phyloP scores from a whole-genome alignment of 176 grass and related monocot species.

The Pontederia paniculata region DNA sequence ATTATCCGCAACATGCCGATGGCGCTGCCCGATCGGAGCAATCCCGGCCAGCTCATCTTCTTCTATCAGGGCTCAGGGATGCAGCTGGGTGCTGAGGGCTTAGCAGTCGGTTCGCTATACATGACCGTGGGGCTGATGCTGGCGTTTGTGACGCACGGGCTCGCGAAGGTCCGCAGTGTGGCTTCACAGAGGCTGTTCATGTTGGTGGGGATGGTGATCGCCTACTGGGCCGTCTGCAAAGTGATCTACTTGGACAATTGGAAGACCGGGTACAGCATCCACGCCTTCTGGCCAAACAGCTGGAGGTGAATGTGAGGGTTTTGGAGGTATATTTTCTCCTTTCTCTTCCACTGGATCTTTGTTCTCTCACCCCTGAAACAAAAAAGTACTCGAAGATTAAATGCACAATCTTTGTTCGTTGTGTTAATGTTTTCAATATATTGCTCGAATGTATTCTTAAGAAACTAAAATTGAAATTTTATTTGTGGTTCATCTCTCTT shows the following conservation, averaged over 20 bases:
- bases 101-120: slow-evolving; percentile 74
- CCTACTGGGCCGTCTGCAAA: slow-evolving; percentile 78
- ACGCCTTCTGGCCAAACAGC: slow-evolving; percentile 84
- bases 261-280: slow-evolving; percentile 95
- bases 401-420: too few relatives aligned
- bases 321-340: too few relatives aligned
- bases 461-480: too few relatives aligned
- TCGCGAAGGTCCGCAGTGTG: slow-evolving; percentile 43
- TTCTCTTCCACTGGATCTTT: too few relatives aligned
- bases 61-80: slow-evolving; percentile 92
- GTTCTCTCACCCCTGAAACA: too few relatives aligned
- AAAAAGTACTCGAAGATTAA: too few relatives aligned
- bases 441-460: too few relatives aligned
- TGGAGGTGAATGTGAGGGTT: slow-evolving; percentile 40
- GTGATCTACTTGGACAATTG: slow-evolving; percentile 92
- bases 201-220: slow-evolving; percentile 49
- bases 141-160: slow-evolving; percentile 55
- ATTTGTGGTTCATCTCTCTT: too few relatives aligned
- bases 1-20: slow-evolving; percentile 82
- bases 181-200: slow-evolving; percentile 52
- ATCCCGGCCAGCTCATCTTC: slow-evolving; percentile 80
- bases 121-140: slow-evolving; percentile 73
- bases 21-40: slow-evolving; percentile 49
- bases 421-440: too few relatives aligned
- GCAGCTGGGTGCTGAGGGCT: slow-evolving; percentile 81